Base-by-base conservation (phyloP, 768 basidiomycete species). In the Rhodotorula paludigena region DNA sequence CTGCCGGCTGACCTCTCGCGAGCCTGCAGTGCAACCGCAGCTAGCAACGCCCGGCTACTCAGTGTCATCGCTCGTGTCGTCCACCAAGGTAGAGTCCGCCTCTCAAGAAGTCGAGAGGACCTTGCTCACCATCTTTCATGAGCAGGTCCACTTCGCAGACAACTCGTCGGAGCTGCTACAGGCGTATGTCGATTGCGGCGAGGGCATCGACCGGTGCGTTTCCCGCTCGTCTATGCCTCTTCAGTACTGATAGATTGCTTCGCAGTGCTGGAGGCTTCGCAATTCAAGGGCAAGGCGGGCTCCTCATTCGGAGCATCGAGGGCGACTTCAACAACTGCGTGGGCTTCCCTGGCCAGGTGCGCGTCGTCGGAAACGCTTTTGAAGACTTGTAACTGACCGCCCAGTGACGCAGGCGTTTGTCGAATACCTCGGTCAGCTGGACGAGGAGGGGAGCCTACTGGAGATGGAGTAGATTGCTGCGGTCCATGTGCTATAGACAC, bases 221-320 rank as follows among this genome's bases (percentile, higher is more conserved):
- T 32, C 20, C 3, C n/a, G n/a, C 39, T 20, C 39, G 25, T 36
- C 38, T 33, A 30, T 33, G 75, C 81, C 82, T 3, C 86, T 90
- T 68, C 0, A 69, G 75, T 44, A 79, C 90, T 0, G 76, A 92
- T 35, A 45, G 51, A 10, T 20, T 5, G 49, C 33, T 18, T 1
- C 12, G 52, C 74, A 83, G 91, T 28, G 93, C 94, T 0, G 94
- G 94, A 6, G 94, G 94, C 0, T 98, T 97, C 77, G 92, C 91
- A 3, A 85, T 92, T 47, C 94, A 97, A 82, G 90, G 91, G 2
- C 80, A 88, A 4, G 94, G 94, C 0, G 88, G 87, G 6, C 64
- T 91, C 52, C 81, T 98, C 47, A 80, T 97, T 60, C 83, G 89
- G 57, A 89, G 89, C 74, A 84, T 96, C 32, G 89, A 94, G 23